These are phyloP conservation scores for Triticum dicoccoides DNA, from an alignment of 176 grass and related monocot species.

Conservation along the genomic window DNA sequence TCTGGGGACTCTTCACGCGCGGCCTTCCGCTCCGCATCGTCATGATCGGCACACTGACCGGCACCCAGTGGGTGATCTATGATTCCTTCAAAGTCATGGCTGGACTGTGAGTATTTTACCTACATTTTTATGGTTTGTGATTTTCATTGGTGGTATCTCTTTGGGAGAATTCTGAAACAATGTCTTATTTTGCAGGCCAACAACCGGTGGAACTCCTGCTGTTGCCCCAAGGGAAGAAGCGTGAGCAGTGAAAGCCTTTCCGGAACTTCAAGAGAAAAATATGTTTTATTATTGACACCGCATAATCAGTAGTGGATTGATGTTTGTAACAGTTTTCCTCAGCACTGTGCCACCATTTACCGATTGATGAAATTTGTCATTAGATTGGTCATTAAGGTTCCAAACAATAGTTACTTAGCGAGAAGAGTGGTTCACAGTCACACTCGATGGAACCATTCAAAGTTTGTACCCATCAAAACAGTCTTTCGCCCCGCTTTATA, in stretches of 20 bases:
- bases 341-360: neutral
- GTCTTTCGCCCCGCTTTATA: no score
- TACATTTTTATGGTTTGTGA: neutral
- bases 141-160: neutral
- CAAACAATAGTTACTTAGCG: no score
- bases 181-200: conserved; percentile 54
- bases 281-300: neutral
- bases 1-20: conserved; percentile 72
- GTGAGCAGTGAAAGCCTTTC: conserved; percentile 30
- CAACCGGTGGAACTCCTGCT: conserved; percentile 62
- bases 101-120: conserved; percentile 65
- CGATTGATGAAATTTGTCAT: neutral
- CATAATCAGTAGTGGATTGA: neutral
- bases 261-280: neutral
- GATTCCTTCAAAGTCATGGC: conserved; percentile 89
- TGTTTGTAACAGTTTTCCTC: neutral
- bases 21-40: conserved; percentile 85
- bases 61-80: conserved; percentile 81
- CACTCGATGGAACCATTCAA: no score
- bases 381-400: neutral
- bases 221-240: conserved; percentile 12
- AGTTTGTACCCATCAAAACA: no score
- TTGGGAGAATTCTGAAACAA: neutral
- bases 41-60: conserved; percentile 87
- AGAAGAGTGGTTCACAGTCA: no score